phyloP scores from a whole-genome alignment of 1,284 basidiomycete species.

The Tetrapyrgos nigripes region DNA sequence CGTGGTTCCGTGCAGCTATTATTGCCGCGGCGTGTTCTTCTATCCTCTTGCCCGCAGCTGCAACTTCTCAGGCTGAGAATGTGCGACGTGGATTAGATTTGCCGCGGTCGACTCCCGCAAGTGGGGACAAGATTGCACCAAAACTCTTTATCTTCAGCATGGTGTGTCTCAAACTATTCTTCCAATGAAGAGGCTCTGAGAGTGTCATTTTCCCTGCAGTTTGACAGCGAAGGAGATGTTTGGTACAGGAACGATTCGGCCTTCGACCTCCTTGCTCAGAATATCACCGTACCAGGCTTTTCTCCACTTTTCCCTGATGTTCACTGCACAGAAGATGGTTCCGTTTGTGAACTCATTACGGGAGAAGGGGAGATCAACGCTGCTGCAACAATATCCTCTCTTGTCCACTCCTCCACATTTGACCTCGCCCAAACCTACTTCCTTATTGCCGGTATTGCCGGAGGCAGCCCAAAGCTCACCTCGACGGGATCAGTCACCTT shows the following conservation, averaged over 20 bases:
- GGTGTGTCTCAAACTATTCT: slow-evolving; percentile 9
- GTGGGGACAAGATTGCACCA: slow-evolving; percentile 14
- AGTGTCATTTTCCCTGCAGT: slow-evolving; percentile 14
- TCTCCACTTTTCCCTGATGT: slow-evolving; percentile 51
- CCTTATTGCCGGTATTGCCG: slow-evolving; percentile 53
- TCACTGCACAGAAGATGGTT: slow-evolving; percentile 43
- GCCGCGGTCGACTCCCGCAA: no score
- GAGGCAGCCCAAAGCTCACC: slow-evolving; percentile 46
- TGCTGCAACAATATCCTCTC: slow-evolving; percentile 44
- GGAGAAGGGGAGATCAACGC: slow-evolving; percentile 55
- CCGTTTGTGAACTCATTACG: slow-evolving; percentile 47
- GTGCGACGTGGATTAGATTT: no score
- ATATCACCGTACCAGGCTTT: slow-evolving; percentile 47
- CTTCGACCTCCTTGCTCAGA: slow-evolving; percentile 42
- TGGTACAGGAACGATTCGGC: slow-evolving; percentile 27
- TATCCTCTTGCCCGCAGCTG: no score
- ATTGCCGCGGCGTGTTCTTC: no score
- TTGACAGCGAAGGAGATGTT: slow-evolving; percentile 15
- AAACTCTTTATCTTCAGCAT: slow-evolving; percentile 26
- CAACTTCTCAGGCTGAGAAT: no score
- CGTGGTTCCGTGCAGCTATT: no score
- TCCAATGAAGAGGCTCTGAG: not conserved
- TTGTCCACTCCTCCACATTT: slow-evolving; percentile 43
- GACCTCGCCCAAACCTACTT: slow-evolving; percentile 54
- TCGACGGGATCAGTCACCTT: slow-evolving; percentile 52